Conservation (phyloP, 2,329 filamentous ascomycete genomes). For the Calonectria naviculata region DNA sequence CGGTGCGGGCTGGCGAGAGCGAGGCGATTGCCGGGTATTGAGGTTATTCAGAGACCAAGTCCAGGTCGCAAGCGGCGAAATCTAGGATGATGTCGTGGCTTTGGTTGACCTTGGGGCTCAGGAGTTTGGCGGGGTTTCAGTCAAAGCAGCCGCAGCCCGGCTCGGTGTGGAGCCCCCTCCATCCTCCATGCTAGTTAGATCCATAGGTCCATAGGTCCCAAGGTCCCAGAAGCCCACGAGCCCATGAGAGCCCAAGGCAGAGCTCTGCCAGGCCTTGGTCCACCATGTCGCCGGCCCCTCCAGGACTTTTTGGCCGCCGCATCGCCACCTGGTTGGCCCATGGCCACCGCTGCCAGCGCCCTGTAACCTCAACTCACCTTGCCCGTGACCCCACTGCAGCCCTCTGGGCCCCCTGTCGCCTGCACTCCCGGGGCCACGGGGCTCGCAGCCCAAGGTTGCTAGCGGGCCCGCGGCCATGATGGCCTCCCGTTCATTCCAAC, state of each 20-base stretch:
- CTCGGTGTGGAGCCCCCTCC: slow-evolving; percentile 7
- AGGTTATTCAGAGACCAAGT: slow-evolving; percentile 7
- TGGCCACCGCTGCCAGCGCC: slow-evolving; percentile 1
- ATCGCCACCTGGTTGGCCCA: background rate
- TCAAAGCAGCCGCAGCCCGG: slow-evolving; percentile 19
- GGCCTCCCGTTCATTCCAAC: background rate
- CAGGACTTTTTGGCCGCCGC: slow-evolving; percentile 24
- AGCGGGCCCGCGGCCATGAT: background rate
- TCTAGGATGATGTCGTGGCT: slow-evolving; percentile 21
- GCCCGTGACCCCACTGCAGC: slow-evolving; percentile 1
- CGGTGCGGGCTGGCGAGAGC: background rate
- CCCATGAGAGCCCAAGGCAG: background rate
- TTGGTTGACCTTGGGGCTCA: slow-evolving; percentile 27
- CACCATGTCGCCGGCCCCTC: slow-evolving; percentile 10
- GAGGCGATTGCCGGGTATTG: background rate
- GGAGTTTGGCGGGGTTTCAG: slow-evolving; percentile 44
- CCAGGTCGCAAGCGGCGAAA: background rate
- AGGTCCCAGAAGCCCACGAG: background rate
- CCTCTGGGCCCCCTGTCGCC: background rate
- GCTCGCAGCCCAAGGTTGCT: background rate
- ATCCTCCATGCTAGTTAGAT: no score
- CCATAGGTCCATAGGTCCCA: no score
- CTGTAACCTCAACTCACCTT: background rate
- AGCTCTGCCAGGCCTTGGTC: background rate
- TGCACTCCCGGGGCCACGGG: background rate